phyloP scores from a whole-genome alignment of 2,329 filamentous ascomycete species.

The Xylaria sp. region DNA sequence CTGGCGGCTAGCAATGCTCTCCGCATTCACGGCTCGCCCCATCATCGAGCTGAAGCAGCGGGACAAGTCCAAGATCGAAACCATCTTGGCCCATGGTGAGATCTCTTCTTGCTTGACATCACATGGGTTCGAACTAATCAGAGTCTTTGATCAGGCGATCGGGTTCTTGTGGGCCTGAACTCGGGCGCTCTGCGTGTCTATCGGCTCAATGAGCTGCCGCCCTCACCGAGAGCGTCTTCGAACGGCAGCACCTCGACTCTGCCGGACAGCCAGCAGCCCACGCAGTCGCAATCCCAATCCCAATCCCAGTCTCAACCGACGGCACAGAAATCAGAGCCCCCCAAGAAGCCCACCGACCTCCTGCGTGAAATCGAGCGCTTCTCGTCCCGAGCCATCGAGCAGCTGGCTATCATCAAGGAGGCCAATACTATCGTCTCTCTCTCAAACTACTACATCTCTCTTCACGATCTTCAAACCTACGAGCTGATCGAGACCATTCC shows the following conservation, averaged over 20 bases:
- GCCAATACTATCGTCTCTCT: conserved; percentile 90
- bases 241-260: conserved; percentile 51
- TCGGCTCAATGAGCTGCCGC: conserved; percentile 78
- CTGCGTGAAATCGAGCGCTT: conserved; percentile 95
- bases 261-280: conserved; percentile 21
- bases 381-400: conserved; percentile 87
- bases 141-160: conserved; percentile 71
- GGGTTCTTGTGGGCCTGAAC: conserved; percentile 90
- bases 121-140: conserved; percentile 7
- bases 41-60: conserved; percentile 96
- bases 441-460: conserved; percentile 87
- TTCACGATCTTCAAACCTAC: conserved; percentile 90
- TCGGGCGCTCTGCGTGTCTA: conserved; percentile 91
- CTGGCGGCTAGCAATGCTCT: conserved; percentile 76
- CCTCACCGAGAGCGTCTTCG: conserved; percentile 46
- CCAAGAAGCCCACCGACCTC: conserved; percentile 76
- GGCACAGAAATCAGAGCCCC: conserved; percentile 33
- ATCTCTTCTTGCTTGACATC: background rate
- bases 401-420: conserved; percentile 95
- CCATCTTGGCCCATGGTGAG: conserved; percentile 87
- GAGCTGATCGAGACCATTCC: conserved; percentile 80
- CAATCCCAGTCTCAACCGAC: conserved; percentile 26
- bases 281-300: conserved; percentile 7
- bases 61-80: conserved; percentile 98
- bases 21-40: conserved; percentile 94